Conservation (phyloP, 495 filamentous ascomycete genomes). For the Talaromyces stipitatus region DNA sequence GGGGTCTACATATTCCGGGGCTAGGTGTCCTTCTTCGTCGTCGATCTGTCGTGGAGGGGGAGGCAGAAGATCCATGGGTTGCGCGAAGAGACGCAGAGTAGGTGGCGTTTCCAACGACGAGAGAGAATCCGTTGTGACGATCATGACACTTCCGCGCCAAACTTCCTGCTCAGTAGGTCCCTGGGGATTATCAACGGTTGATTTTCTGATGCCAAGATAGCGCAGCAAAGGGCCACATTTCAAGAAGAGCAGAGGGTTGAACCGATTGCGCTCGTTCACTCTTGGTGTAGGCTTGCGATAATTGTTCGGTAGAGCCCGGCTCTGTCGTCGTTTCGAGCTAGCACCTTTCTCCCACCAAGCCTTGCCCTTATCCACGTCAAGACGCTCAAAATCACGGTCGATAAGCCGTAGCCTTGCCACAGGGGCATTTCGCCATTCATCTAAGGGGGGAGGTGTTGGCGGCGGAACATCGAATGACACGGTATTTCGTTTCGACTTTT, state of each 20-base stretch:
- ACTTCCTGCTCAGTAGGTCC: conserved; percentile 55
- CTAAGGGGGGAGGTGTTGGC: conserved; percentile 38
- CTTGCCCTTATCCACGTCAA: conserved; percentile 33
- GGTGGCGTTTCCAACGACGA: conserved; percentile 77
- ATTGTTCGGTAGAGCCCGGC: conserved; percentile 31
- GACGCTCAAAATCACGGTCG: conserved; percentile 36
- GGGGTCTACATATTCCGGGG: conserved; percentile 80
- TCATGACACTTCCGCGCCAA: conserved; percentile 91
- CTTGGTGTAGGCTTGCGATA: conserved; percentile 33
- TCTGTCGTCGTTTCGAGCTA: conserved; percentile 28
- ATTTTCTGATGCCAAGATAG: conserved; percentile 66
- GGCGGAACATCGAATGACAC: conserved; percentile 43
- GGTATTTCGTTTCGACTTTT: conserved; percentile 27
- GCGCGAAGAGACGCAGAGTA: conserved; percentile 71
- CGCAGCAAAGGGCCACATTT: conserved; percentile 85
- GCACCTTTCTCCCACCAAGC: conserved; percentile 40
- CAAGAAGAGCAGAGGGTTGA: conserved; percentile 75
- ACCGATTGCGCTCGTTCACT: conserved; percentile 50
- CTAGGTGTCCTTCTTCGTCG: conserved; percentile 52
- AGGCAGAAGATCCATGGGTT: conserved; percentile 76
- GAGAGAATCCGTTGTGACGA: conserved; percentile 75
- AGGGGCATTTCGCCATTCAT: conserved; percentile 36
- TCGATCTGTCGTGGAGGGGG: conserved; percentile 67
- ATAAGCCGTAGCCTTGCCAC: conserved; percentile 23
- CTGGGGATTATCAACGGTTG: conserved; percentile 26